Base-by-base conservation (phyloP, 257 asterid genomes). In the Solanum arcanum region DNA sequence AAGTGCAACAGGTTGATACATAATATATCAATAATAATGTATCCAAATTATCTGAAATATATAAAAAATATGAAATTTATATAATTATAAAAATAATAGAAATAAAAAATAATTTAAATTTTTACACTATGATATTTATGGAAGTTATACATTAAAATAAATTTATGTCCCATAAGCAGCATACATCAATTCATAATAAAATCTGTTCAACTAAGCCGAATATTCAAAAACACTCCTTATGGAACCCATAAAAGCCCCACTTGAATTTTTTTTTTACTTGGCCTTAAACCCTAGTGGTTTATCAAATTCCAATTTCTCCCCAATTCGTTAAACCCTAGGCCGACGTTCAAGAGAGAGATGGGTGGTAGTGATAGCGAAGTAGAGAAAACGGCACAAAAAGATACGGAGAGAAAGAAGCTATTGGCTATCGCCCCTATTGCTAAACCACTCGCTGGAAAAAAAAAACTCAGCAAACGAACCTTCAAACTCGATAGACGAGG, bases 311-410 rank as follows among this genome's bases (percentile, higher is more conserved):
- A 74, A 1, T 7, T 18, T 74, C 25, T 5, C 11, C 47, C 13
- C 35, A 12, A 12, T 75, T 41, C 9, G 83, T 3, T 23, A 75
- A 75, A 75, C 23, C 83, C 83, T 41, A 41, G 35, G 6, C 15
- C 41, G 8, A 25, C 10, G 62, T 73, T 73, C 49, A 73, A 12
- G 9, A 66, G 81, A 29, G 85, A 87, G 42, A 94, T 96, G 98
- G 99, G 96, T 88, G 99, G 96, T 87, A 97, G 98, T 85, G 99
- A 97, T 83, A 97, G 97, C 86, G 99, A 95, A 89, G 88, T 83
- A 21, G 98, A 97, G 93, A 97, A 90, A 77, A 56, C 91, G 9
- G 95, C 94, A 12, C 98, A 90, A 85, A 96, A 94, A 62, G 98
- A 95, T 92, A 92, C 92, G 91, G 98, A 96, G 89, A 97, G 91